Base-by-base conservation (phyloP, 2,329 filamentous ascomycete genomes). In the Aphanocladium album region DNA sequence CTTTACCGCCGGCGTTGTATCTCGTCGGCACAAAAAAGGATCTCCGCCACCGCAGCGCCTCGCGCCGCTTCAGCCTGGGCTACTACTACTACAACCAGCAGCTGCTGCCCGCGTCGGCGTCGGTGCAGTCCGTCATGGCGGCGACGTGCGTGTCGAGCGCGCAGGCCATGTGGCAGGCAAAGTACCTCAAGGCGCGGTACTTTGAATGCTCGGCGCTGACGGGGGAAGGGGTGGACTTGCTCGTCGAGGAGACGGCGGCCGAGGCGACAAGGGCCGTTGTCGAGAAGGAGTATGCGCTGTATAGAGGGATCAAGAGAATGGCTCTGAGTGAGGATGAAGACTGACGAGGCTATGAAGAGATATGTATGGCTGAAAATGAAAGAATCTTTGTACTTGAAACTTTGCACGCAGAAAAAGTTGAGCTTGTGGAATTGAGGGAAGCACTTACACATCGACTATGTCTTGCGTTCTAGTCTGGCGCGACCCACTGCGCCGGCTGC, bases 141-240 rank as follows among this genome's bases (percentile, higher is more conserved):
- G 23, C 47, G 23, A 14, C 35, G n/a, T 58, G 46, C 21, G 57
- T 53, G 19, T 60, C 57, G 49, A 60, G 49, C 57, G 57, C 49
- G 27, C 57, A 76, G 74, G 73, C 68, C 1, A 59, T 50, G 9
- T 74, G 69, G 65, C 70, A 74, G 41, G 73, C 74, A 0, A 61
- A 60, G 11, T 66, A 69, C 0, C 70, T 76, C 25, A 66, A 68
- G 1, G 71, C 70, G 0, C 57, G 60, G 6, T 76, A 75, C 46
- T 33, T 67, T 11, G 74, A 76, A 60, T 75, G 73, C 57, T 76
- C 74, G 5, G 72, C 74, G 51, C 62, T 67, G 12, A 74, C 70
- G 7, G 73, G 74, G 1, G 68, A 76, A 23, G 73, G 72, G 5
- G 64, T 76, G 58, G 67, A 70, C 14, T 62, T 61, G 4, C 46